phyloP scores from a whole-genome alignment of 2,329 filamentous ascomycete genomes.

The Aspergillus luchuensis region DNA sequence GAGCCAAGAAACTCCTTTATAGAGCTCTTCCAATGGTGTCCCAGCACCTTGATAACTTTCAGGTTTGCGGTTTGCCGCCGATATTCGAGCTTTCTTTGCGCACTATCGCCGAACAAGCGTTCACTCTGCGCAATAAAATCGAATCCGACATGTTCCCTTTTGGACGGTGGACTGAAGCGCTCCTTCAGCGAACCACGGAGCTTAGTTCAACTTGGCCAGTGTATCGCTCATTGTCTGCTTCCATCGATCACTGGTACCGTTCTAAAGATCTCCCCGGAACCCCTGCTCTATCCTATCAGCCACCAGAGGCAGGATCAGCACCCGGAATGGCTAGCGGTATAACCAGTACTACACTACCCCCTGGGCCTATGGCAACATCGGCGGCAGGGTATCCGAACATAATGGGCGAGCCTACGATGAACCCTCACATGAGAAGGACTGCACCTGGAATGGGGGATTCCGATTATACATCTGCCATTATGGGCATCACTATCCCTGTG shows the following conservation, averaged over 20 bases:
- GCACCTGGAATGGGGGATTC: slow-evolving; percentile 20
- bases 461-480: slow-evolving; percentile 31
- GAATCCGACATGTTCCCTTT: slow-evolving; percentile 39
- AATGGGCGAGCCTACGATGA: slow-evolving; percentile 15
- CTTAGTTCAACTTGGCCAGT: slow-evolving; percentile 37
- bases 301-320: slow-evolving; percentile 5
- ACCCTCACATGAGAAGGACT: slow-evolving; percentile 14
- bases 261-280: slow-evolving; percentile 19
- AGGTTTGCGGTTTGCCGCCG: slow-evolving; percentile 39
- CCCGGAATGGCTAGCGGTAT: not conserved
- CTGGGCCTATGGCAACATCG: slow-evolving; percentile 9
- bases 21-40: slow-evolving; percentile 38
- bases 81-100: slow-evolving; percentile 41
- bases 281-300: slow-evolving; percentile 13
- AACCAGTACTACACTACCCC: slow-evolving; percentile 4
- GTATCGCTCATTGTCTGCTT: slow-evolving; percentile 34
- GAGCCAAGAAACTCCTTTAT: slow-evolving; percentile 41
- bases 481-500: slow-evolving; percentile 37
- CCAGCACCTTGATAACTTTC: slow-evolving; percentile 43
- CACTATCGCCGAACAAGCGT: slow-evolving; percentile 40
- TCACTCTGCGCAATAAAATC: slow-evolving; percentile 30
- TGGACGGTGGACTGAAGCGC: slow-evolving; percentile 36
- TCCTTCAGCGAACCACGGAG: slow-evolving; percentile 31
- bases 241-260: slow-evolving; percentile 33
- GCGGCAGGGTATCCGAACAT: slow-evolving; percentile 8